Evolutionary conservation across 176 grass and related monocot species (phyloP).

Genomic region (Aegilops speltoides): DNA sequence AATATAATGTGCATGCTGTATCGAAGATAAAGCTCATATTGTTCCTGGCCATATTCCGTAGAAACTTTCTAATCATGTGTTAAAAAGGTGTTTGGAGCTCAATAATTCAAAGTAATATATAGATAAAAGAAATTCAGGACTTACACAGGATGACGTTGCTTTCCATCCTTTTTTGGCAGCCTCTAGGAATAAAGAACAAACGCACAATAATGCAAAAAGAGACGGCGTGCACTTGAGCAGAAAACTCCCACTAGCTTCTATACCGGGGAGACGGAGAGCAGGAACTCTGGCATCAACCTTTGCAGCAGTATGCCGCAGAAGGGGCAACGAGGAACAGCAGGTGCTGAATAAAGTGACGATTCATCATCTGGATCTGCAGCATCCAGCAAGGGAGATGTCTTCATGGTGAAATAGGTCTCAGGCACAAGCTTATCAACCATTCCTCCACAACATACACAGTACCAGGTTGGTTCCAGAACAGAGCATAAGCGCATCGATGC

Average conservation of each 20-base stretch:
- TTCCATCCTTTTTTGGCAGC: conserved; percentile 53
- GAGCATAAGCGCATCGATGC: conserved; percentile 58
- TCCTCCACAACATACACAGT: conserved; percentile 56
- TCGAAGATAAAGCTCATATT: neutral
- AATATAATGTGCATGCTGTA: neutral
- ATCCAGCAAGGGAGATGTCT: neutral
- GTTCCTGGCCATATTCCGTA: neutral
- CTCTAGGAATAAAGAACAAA: neutral
- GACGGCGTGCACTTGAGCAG: neutral
- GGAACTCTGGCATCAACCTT: conserved; percentile 60
- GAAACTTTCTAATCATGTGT: neutral
- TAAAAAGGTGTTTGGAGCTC: neutral
- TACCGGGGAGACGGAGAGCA: conserved; percentile 48
- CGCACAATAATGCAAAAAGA: neutral
- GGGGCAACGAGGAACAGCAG: conserved; percentile 39
- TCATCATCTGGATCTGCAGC: neutral
- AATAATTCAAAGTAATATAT: neutral
- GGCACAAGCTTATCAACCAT: conserved; percentile 44
- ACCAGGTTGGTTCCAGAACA: conserved; percentile 46
- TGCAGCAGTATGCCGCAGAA: conserved; percentile 65
- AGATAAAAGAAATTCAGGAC: conserved; percentile 10
- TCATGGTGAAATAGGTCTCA: conserved; percentile 42
- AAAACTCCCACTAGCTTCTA: conserved; percentile 32
- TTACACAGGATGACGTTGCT: conserved; percentile 51
- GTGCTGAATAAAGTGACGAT: neutral